Percentiles rank a stretch among this genome's conserved stretches.
Conservation (phyloP, 306 rosid species). For the Quercus berberidifolia region DNA sequence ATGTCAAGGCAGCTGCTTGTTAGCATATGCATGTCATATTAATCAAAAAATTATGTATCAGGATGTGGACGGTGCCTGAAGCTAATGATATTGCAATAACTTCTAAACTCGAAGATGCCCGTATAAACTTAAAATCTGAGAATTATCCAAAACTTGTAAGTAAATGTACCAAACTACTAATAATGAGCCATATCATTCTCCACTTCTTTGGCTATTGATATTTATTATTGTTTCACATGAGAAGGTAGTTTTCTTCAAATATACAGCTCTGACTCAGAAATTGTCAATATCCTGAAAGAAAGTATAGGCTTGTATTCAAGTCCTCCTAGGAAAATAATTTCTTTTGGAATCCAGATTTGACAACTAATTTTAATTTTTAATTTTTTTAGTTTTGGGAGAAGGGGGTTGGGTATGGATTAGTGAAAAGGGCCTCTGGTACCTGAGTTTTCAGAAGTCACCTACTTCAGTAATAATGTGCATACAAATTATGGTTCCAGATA, state of each 20-base stretch:
- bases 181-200: not conserved
- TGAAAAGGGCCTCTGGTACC: not conserved
- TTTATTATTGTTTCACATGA: not conserved
- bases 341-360: not conserved
- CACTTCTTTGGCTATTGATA: not conserved
- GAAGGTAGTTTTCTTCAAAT: not conserved
- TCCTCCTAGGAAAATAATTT: not conserved
- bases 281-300: not conserved
- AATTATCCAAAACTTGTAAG: constrained; percentile 59
- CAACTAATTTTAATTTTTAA: not conserved
- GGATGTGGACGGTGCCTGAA: constrained; percentile 68
- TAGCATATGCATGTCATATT: constrained; percentile 8
- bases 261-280: not conserved
- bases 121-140: constrained; percentile 30
- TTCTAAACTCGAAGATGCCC: constrained; percentile 34
- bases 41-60: constrained; percentile 31
- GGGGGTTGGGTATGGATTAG: not conserved
- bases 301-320: not conserved
- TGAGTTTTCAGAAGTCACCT: not conserved
- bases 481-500: not conserved
- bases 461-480: not conserved
- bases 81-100: constrained; percentile 42
- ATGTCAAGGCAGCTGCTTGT: constrained; percentile 13
- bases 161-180: constrained; percentile 11
- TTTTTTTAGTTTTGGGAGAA: not conserved